A percentile compares a stretch with the other conserved stretches of the same genome.
Evolutionary conservation across 2,329 filamentous ascomycete species (phyloP).

Genomic region (Cytospora schulzeri): DNA sequence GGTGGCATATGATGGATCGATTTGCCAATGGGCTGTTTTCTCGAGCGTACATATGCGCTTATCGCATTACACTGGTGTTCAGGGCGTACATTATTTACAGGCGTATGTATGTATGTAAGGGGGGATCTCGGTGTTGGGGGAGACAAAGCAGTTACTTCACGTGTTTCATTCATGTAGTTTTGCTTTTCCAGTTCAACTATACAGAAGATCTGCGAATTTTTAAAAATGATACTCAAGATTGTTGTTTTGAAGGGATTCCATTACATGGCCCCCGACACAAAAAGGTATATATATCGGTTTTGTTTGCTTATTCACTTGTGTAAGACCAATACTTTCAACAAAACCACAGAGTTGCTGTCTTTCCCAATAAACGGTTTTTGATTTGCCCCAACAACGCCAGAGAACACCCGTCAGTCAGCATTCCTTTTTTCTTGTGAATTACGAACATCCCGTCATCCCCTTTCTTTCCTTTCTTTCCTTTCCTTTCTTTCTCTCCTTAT

Average conservation of each 20-base stretch:
- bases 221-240: not conserved
- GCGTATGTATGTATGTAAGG: slow-evolving; percentile 1
- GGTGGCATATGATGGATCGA: not conserved
- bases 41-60: slow-evolving; percentile 7
- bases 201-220: not conserved
- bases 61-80: slow-evolving; percentile 19
- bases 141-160: not conserved
- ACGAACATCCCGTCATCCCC: not conserved
- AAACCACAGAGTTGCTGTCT: not conserved
- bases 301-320: not conserved
- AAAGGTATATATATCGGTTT: too few relatives aligned
- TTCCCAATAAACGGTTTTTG: not conserved
- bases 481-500: not conserved
- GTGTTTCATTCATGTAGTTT: not conserved
- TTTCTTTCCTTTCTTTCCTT: not conserved
- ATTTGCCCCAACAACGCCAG: not conserved
- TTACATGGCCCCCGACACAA: not conserved
- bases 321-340: not conserved
- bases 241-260: not conserved
- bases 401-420: not conserved
- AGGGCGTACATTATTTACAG: slow-evolving; percentile 2
- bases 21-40: not conserved
- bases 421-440: not conserved
- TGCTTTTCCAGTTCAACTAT: not conserved
- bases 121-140: not conserved